Evolutionary conservation across 345 rosid genomes (phyloP).

Genomic region (Pistacia vera): DNA sequence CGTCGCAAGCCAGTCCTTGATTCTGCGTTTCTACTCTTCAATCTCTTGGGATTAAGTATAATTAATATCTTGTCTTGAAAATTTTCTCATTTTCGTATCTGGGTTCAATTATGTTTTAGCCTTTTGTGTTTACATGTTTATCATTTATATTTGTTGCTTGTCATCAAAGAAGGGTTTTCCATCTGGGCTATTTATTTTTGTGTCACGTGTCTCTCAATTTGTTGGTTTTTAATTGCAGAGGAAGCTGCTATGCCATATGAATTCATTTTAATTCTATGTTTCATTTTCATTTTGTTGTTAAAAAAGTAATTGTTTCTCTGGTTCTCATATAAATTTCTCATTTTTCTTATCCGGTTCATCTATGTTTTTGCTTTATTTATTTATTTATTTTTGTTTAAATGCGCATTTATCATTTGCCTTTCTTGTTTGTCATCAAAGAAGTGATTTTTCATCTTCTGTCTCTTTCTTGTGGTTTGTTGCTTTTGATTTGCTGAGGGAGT

Average conservation of each 20-base stretch:
- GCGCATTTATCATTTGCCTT: not conserved
- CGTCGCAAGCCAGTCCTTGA: conserved; percentile 66
- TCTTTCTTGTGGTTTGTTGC: not conserved
- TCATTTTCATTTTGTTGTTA: not conserved
- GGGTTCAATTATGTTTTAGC: not conserved
- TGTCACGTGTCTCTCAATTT: not conserved
- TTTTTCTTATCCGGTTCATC: not conserved
- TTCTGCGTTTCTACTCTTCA: conserved; percentile 62
- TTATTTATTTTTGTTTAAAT: not conserved
- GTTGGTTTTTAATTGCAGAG: too few species aligned
- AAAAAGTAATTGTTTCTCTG: not conserved
- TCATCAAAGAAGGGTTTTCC: too few species aligned
- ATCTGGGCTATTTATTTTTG: not conserved
- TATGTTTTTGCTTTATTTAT: not conserved
- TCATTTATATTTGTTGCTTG: not conserved
- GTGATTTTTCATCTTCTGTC: not conserved
- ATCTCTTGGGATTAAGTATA: conserved; percentile 64
- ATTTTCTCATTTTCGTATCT: not conserved
- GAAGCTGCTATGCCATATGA: too few species aligned
- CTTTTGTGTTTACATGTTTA: too few species aligned
- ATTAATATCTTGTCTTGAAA: not conserved
- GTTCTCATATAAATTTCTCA: not conserved
- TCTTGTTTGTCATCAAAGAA: not conserved
- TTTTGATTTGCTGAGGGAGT: not conserved
- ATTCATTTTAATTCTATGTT: not conserved